Base-by-base conservation (phyloP, 257 asterid species). In the Phtheirospermum japonicum region DNA sequence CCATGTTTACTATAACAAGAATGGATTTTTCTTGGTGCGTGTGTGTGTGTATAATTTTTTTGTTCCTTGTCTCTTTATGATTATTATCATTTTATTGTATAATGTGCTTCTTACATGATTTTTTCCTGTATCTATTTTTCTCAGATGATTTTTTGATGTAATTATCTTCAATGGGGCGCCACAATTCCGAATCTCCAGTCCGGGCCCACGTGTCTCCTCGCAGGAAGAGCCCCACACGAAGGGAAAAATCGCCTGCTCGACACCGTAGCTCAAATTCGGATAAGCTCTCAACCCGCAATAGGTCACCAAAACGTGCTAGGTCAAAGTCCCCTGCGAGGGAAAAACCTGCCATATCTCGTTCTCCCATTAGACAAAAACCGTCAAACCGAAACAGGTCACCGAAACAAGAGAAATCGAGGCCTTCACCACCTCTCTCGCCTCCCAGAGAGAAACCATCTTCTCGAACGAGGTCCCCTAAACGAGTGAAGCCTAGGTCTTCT, bases 201-300 rank as follows among this genome's bases (percentile, higher is more conserved):
- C 75, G 85, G 71, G 75, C 62, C 13, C 81, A 69, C 51, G 81
- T 77, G 48, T 76, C 94, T 66, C 87, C 95, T 76, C 79, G 72
- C 31, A 45, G 54, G 26, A 17, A 23, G 54, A 48, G 54, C 54
- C 54, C 54, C 28, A 66, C 84, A 10, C 65, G 72, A 12, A 86
- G 87, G 70, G 95, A 85, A 66, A 71, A 71, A 61, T 84, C 95
- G 62, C 90, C 96, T 53, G 63, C 67, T 57, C 83, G 79, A 13
- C 80, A 74, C 28, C 73, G 74, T 75, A 82, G 78, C 59, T 81
- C 92, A 10, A 83, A 73, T 32, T 49, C 66, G 46, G 81, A 75
- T 20, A 68, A 63, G 55, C 33, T 36, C 60, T 57, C 76, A 49
- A 55, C 63, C 26, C 87, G 75, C 40, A 73, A 71, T 39, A 57